Conservation (phyloP, 2,329 filamentous ascomycete genomes). For the Bipolaris oryzae region DNA sequence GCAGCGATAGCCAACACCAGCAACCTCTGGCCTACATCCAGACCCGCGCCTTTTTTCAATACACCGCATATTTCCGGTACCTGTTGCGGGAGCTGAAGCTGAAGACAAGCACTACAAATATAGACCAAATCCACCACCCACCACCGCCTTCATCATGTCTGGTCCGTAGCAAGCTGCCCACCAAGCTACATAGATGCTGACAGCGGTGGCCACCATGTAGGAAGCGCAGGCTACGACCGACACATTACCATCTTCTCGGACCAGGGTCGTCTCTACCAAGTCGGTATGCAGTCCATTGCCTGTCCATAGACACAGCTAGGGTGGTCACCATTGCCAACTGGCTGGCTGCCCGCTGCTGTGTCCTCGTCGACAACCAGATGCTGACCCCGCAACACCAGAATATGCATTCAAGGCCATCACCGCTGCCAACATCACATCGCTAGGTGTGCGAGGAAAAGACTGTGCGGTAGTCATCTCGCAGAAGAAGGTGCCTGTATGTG, state of each 20-base stretch:
- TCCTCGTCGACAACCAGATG: slow-evolving; percentile 7
- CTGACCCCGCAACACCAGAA: slow-evolving; percentile 63
- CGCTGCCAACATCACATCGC: slow-evolving; percentile 97
- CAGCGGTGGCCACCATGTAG: slow-evolving; percentile 33
- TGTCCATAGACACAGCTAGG: not conserved
- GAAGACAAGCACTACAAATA: slow-evolving; percentile 23
- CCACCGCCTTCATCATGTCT: slow-evolving; percentile 51
- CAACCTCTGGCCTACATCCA: slow-evolving; percentile 31
- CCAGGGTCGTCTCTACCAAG: slow-evolving; percentile 98
- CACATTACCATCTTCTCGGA: slow-evolving; percentile 99
- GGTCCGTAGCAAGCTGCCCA: slow-evolving; percentile 40
- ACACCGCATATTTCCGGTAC: slow-evolving; percentile 35
- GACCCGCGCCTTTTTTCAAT: slow-evolving; percentile 30
- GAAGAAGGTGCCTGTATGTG: slow-evolving; percentile 96
- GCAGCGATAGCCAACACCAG: slow-evolving; percentile 28
- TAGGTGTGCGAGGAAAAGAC: slow-evolving; percentile 94
- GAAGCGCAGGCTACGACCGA: slow-evolving; percentile 79
- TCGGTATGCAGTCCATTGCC: slow-evolving; percentile 69
- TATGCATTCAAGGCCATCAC: slow-evolving; percentile 99
- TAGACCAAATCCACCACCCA: slow-evolving; percentile 29
- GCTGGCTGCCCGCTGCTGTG: slow-evolving; percentile 2
- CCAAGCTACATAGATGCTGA: slow-evolving; percentile 35
- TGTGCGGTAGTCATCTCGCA: slow-evolving; percentile 97
- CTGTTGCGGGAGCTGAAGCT: slow-evolving; percentile 35
- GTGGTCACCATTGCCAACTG: not conserved